Evolutionary conservation across 805 yeast species (phyloP), one percentile per base, ranked within the genome.

Genomic region (Barnettozyma siamensis): DNA sequence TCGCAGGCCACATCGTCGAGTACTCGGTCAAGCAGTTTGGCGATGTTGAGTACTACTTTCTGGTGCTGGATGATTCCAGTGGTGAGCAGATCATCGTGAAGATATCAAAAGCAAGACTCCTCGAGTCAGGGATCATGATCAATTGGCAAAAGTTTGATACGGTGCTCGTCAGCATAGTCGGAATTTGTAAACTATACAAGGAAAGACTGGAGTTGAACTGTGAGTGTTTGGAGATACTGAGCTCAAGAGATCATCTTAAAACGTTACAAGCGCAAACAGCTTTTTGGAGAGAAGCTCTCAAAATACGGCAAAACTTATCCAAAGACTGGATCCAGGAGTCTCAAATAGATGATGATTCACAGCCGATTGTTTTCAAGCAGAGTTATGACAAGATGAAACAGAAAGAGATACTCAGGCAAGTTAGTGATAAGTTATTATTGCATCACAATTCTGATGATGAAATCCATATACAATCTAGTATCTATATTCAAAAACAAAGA

Each of bases 1-100:
- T 74, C 0, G 35, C 56, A 28, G 80, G 78, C 0, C 50, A 54
- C 13, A 52, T 72, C 3, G 46, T 58, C 2, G 63, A 64, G 23
- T 66, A 60, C 31, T 37, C 20, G 37, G 48, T 45, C 31, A 55
- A 39, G 43, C 51, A 50, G 45, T 38, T 42, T 19, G 40, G 31
- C 19, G 50, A 47, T 2, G 42, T 42, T 2, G 26, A 18, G 4
- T 46, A 27, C 18, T 54, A 58, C 40, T 53, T 63, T 27, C 29
- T 65, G 5, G 49, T 49, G 3, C 33, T 65, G 6, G 61, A 56
- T 27, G 70, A 65, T 45, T 54, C 63, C 1, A 55, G 66, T 1
- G 57, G 61, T 2, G 44, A 40, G 0, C 32, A 31, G 6, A 42
- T 69, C 12, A 38, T 42, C 0, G 65, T 64, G 28, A 63, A 64